phyloP scores from a whole-genome alignment of 257 asterid species.

The Echium plantagineum region DNA sequence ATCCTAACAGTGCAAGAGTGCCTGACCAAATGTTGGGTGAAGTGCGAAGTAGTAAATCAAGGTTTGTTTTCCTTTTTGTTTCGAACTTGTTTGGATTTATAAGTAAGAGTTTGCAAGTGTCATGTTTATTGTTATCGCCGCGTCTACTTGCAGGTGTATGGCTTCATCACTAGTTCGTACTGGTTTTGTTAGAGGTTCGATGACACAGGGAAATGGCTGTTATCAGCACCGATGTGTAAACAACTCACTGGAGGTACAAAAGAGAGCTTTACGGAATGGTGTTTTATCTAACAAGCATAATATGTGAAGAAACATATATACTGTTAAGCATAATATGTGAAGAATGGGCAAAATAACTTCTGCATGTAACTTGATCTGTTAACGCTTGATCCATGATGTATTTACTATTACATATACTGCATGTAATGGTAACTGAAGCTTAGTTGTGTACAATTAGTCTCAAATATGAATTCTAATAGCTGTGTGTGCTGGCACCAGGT shows the following conservation, averaged over 20 bases:
- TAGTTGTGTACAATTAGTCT: background rate
- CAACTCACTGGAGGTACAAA: constrained; percentile 63
- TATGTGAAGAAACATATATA: no score
- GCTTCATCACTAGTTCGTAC: constrained; percentile 77
- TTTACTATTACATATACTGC: background rate
- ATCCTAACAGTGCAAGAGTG: constrained; percentile 82
- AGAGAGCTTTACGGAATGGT: background rate
- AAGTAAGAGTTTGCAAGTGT: background rate
- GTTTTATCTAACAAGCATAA: background rate
- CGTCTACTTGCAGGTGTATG: constrained; percentile 56
- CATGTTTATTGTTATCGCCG: constrained; percentile 2
- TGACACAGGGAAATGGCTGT: constrained; percentile 89
- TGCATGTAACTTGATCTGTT: no score
- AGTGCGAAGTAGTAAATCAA: constrained; percentile 82
- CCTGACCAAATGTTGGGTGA: constrained; percentile 99
- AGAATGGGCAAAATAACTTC: no score
- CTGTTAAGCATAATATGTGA: no score
- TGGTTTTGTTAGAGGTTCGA: constrained; percentile 86
- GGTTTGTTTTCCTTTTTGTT: constrained; percentile 28
- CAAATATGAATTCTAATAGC: background rate
- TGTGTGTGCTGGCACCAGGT: constrained; percentile 34
- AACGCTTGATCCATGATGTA: no score
- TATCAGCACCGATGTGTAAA: constrained; percentile 75
- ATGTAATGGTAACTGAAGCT: background rate
- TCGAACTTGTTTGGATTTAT: background rate